phyloP scores from a whole-genome alignment of 441 rosid genomes.

The Adansonia madagascariensis region DNA sequence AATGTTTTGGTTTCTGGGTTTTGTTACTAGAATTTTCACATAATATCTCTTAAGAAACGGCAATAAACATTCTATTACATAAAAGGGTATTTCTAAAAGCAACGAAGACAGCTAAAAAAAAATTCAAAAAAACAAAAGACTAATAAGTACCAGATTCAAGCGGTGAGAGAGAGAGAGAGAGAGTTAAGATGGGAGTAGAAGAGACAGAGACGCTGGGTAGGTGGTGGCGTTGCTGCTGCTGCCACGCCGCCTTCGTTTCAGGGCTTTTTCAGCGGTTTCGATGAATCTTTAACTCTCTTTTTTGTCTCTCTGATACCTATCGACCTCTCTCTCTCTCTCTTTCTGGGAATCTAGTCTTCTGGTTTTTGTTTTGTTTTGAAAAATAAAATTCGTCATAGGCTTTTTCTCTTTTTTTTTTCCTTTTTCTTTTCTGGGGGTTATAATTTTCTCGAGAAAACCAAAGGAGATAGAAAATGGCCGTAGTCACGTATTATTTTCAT shows the following conservation, averaged over 20 bases:
- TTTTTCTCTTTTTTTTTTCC: not conserved
- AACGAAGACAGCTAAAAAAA: not conserved
- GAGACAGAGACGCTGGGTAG: conserved; percentile 26
- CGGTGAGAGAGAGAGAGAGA: conserved; percentile 11
- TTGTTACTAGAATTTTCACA: not conserved
- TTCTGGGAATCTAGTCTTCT: not conserved
- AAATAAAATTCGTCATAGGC: conserved; percentile 5
- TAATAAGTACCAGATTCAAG: conserved; percentile 38
- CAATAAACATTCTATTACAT: not conserved
- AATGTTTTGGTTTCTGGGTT: conserved; percentile 25
- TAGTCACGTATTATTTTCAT: not conserved
- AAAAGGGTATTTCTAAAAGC: not conserved
- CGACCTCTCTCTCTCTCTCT: not conserved
- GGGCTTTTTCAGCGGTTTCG: conserved; percentile 18
- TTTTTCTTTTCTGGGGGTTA: not conserved
- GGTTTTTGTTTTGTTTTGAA: conserved; percentile 6
- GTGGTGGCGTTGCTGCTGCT: conserved; percentile 9
- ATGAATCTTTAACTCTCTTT: conserved; percentile 25
- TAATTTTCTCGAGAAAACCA: not conserved
- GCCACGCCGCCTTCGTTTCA: conserved; percentile 26
- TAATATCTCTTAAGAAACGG: not conserved
- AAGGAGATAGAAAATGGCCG: not conserved
- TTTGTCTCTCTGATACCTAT: conserved; percentile 20
- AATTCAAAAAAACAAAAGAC: not conserved
- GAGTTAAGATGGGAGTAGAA: conserved; percentile 14